These are phyloP conservation scores for Tilletia caries DNA, from an alignment of 1,284 basidiomycete genomes.

Conservation along the genomic window DNA sequence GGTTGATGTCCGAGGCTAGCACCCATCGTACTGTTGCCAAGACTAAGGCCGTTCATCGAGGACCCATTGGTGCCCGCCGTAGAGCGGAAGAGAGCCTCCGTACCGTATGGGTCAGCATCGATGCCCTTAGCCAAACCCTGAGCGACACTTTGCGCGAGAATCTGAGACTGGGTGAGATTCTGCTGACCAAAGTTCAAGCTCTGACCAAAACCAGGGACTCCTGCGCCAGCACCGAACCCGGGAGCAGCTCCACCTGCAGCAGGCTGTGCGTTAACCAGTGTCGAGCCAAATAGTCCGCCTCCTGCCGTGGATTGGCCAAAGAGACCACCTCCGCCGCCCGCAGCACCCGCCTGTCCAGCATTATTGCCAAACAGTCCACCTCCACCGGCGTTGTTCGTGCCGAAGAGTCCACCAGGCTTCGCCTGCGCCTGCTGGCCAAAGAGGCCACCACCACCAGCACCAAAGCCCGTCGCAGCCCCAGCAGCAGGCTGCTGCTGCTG, in stretches of 20 bases:
- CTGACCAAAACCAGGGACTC: constrained; percentile 57
- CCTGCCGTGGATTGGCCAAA: neutral
- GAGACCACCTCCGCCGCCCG: neutral
- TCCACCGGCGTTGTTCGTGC: neutral
- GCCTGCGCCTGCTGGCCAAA: neutral
- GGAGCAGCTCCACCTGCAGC: constrained; percentile 51
- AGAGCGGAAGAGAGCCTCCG: constrained; percentile 62
- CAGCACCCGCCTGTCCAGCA: neutral
- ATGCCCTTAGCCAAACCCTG: constrained; percentile 56
- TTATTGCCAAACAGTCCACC: constrained; percentile 9
- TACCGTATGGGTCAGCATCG: constrained; percentile 79
- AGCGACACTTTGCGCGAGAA: constrained; percentile 29
- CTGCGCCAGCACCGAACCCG: constrained; percentile 34
- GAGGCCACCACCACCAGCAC: constrained; percentile 13
- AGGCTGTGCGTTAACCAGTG: constrained; percentile 24
- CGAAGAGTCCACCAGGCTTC: constrained; percentile 11
- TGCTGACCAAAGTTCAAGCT: constrained; percentile 53
- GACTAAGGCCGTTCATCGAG: constrained; percentile 12
- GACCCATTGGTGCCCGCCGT: constrained; percentile 34
- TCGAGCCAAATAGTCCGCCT: neutral
- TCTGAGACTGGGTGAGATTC: constrained; percentile 15
- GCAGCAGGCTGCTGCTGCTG: constrained; percentile 43
- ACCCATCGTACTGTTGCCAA: neutral
- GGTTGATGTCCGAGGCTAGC: constrained; percentile 19
- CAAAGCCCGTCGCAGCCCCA: constrained; percentile 32